Base-by-base conservation (phyloP, 495 filamentous ascomycete genomes). In the Neurospora sp. region DNA sequence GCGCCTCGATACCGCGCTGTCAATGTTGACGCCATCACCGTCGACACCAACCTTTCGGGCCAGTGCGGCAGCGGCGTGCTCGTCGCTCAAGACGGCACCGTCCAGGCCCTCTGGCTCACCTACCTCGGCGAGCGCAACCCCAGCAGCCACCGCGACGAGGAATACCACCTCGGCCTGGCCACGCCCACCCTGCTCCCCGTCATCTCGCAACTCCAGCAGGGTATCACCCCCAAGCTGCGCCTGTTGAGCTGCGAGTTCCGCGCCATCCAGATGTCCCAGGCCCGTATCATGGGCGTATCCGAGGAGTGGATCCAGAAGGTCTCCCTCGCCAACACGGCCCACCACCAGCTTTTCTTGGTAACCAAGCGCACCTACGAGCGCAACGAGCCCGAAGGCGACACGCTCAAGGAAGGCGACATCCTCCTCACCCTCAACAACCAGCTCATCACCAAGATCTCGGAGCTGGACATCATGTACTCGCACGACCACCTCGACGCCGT, bases 341-440 rank as follows among this genome's bases (percentile, higher is more conserved):
- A 92, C 70, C 96, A 99, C 80, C 96, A 98, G 81, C 88, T 99
- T 27, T 99, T 99, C 85, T 96, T 99, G 92, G 92, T 99, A 37
- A 93, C 94, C 73, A 99, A 99, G 83, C 80, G 85, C 69, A 88
- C 86, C 12, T 88, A 87, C 74, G 87, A 88, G 80, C 82, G 86
- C 53, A 88, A 95, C 42, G 90, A 96, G 76, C 91, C 89, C 44
- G 89, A 76, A 37, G 75, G 71, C 38, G 71, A n/a, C 48, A 84
- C 87, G 20, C 89, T 99, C 46, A 86, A 92, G 65, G 96, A 99
- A 82, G 93, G 93, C 53, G 96, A 99, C 78, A 90, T 99, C 70
- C 92, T 99, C 77, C 87, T 99, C 72, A 94, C 92, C 3, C 84
- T 99, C 37, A 96, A 98, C 79, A 92, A 87, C 75, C 92, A 94